Base-by-base conservation (phyloP, 148 eudicot species). In the Vaccinium macrocarpon region DNA sequence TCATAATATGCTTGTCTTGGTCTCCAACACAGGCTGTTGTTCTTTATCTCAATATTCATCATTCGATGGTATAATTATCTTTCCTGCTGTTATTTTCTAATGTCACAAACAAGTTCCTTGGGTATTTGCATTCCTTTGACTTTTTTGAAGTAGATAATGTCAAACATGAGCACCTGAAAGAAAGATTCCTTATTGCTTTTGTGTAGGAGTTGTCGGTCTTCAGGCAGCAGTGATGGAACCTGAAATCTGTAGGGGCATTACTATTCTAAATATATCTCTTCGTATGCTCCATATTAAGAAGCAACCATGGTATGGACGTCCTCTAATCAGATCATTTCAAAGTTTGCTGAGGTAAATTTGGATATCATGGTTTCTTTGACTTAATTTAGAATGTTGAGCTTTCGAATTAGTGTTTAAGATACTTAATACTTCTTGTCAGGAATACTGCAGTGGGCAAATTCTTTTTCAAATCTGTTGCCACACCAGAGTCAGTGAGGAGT, bases 241-340 rank as follows among this genome's bases (percentile, higher is more conserved):
- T 51, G 81, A 86, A 79, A 90, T 90, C 78, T 97, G 99, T 89
- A 93, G 84, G 87, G 99, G 99, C 77, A 88, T 97, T 85, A 61
- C 94, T 64, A 89, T 97, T 38, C 84, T 97, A 53, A 95, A 97
- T 84, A 92, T 97, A 79, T 97, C 99, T 86, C 97, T 97, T 38
- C 93, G 99, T 15, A 95, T 97, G 99, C 94, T 97, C 55, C 99
- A 97, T 82, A 88, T 93, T 80, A 95, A 84, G 81, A 97, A 97
- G 84, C 99, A 97, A 72, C 95, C 99, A 51, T 89, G 93, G 86
- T 93, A 84, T 55, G 98, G 82, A 62, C 91, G 91, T 83, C 99
- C 99, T 85, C 84, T 97, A 11, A 93, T 97, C 59, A 93, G 91
- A 87, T 87, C 91, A 66, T 97, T 97, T 56, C 99, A 97, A 89